phyloP scores from a whole-genome alignment of 768 basidiomycete genomes.

The Tulasnella sp. region DNA sequence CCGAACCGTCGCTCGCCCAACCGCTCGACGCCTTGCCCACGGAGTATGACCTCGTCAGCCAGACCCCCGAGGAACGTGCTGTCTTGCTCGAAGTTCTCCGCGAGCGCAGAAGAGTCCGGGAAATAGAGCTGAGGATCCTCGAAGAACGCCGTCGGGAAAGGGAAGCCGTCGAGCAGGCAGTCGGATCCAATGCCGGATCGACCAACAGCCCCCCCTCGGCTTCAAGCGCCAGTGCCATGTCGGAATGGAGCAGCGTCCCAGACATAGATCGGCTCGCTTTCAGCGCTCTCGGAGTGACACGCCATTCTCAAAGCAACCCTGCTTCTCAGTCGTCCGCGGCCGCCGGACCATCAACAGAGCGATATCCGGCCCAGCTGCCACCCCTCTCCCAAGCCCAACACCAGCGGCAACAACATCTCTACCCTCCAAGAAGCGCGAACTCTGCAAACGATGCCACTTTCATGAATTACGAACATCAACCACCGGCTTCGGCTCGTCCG shows the following conservation, averaged over 20 bases:
- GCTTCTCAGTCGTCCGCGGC: not conserved
- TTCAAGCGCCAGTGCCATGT: not conserved
- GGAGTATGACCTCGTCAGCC: constrained; percentile 26
- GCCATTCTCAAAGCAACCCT: not conserved
- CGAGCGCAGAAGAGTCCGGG: constrained; percentile 24
- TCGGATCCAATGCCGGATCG: constrained; percentile 3
- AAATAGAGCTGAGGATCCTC: constrained; percentile 21
- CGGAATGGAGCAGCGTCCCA: not conserved
- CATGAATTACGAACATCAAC: not conserved
- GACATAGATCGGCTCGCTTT: not conserved
- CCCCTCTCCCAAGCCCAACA: not conserved
- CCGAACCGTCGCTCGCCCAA: not conserved
- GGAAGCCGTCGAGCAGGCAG: constrained; percentile 13
- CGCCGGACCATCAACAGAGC: not conserved
- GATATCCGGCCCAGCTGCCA: not conserved
- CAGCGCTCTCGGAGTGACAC: constrained; percentile 16
- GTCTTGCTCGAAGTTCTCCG: constrained; percentile 23
- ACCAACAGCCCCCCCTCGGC: not conserved
- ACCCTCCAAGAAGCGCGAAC: not conserved
- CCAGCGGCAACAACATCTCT: not conserved
- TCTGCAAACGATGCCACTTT: not conserved
- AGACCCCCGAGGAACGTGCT: constrained; percentile 25
- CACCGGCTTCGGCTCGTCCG: constrained; percentile 13
- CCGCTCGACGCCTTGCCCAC: not conserved
- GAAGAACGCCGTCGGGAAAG: constrained; percentile 18